Evolutionary conservation across 768 basidiomycete species (phyloP).

Genomic region (Kwoniella pini): DNA sequence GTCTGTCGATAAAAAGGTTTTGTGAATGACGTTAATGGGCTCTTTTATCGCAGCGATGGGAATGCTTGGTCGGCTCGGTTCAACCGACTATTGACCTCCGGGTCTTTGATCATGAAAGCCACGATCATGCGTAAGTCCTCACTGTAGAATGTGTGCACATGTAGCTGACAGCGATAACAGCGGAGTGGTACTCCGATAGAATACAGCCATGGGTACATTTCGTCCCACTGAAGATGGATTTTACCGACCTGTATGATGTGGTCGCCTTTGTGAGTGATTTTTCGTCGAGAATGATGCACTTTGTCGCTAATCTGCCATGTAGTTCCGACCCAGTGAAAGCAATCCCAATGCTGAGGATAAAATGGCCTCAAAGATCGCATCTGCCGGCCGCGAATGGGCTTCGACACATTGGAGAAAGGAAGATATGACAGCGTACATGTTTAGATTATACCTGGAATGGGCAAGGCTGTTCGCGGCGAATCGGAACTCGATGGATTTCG

Average conservation of each 20-base stretch:
- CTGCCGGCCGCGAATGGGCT: conserved; percentile 37
- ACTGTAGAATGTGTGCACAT: not conserved
- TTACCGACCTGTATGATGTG: conserved; percentile 44
- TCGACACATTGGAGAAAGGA: conserved; percentile 44
- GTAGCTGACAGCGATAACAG: conserved; percentile 14
- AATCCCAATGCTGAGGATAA: not conserved
- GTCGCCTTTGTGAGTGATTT: conserved; percentile 37
- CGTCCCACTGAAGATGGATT: conserved; percentile 49
- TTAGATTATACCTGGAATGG: conserved; percentile 53
- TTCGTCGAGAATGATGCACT: not conserved
- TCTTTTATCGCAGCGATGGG: conserved; percentile 40
- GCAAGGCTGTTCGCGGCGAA: conserved; percentile 38
- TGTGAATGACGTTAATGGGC: not conserved
- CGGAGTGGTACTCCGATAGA: conserved; percentile 52
- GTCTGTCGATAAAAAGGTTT: not conserved
- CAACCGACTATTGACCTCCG: conserved; percentile 45
- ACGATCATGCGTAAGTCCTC: conserved; percentile 49
- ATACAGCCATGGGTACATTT: conserved; percentile 55
- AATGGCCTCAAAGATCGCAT: conserved; percentile 39
- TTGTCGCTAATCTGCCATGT: not conserved
- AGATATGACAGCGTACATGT: conserved; percentile 50
- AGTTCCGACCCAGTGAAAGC: not conserved
- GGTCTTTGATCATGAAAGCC: conserved; percentile 48
- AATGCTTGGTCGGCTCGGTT: conserved; percentile 54
- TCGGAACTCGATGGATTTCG: conserved; percentile 35